phyloP scores from a whole-genome alignment of 768 basidiomycete species.

The Dictyophora rubrovolvata region DNA sequence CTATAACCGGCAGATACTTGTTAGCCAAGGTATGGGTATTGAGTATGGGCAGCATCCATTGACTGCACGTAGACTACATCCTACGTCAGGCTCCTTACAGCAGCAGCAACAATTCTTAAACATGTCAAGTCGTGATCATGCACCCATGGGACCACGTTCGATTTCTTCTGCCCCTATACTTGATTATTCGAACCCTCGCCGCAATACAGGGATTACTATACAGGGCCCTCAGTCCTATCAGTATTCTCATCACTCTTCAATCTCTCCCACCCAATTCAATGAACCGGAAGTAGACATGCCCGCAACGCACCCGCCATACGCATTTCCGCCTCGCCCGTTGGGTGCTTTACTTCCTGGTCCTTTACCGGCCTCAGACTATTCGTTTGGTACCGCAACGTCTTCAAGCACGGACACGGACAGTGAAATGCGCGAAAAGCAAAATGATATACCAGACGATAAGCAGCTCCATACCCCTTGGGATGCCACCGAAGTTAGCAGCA shows the following conservation, averaged over 20 bases:
- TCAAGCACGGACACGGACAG: background rate
- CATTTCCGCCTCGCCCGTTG: background rate
- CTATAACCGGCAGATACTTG: background rate
- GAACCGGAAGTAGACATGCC: background rate
- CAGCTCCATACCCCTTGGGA: background rate
- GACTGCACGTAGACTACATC: background rate
- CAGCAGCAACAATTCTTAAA: background rate
- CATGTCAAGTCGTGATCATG: background rate
- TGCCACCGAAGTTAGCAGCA: background rate
- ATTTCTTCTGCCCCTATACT: background rate
- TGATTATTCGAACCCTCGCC: background rate
- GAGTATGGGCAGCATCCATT: background rate
- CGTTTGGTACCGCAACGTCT: background rate
- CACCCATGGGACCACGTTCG: background rate
- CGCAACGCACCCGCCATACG: background rate
- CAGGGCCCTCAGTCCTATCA: background rate
- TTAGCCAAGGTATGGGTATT: background rate
- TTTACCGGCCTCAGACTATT: background rate
- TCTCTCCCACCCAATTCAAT: background rate
- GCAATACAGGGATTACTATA: background rate
- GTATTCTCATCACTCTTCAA: background rate
- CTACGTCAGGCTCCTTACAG: background rate
- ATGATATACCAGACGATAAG: background rate
- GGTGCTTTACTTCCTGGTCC: background rate
- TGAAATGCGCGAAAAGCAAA: background rate